Percentiles rank a stretch among this genome's conserved stretches.
Evolutionary conservation across 805 yeast genomes (phyloP).

Genomic region (Barnettozyma pratensis): DNA sequence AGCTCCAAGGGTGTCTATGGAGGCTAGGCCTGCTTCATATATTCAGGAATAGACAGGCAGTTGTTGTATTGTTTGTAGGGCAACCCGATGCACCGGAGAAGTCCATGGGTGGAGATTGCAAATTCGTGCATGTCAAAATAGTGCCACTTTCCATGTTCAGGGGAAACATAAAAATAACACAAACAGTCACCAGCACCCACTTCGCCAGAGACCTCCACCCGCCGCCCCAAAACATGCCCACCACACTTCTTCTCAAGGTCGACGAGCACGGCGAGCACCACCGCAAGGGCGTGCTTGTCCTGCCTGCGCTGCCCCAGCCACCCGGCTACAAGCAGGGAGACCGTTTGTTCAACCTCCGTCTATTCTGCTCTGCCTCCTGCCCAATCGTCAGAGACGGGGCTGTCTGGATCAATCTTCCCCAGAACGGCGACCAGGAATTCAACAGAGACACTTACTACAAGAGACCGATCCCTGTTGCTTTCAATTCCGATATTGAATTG

Average conservation of each 20-base stretch:
- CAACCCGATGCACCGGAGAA: no score
- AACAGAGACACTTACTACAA: constrained; percentile 52
- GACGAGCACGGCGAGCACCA: constrained; percentile 31
- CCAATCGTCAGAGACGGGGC: constrained; percentile 65
- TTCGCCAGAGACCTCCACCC: background rate
- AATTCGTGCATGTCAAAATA: no score
- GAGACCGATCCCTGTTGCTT: constrained; percentile 46
- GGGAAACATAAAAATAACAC: no score
- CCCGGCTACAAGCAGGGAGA: constrained; percentile 33
- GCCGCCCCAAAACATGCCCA: background rate
- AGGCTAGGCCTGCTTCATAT: constrained; percentile 17
- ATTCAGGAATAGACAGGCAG: no score
- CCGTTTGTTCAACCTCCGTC: constrained; percentile 44
- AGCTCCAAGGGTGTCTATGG: constrained; percentile 37
- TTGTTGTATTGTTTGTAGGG: no score
- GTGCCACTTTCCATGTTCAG: no score
- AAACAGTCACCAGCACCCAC: background rate
- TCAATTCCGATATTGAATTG: constrained; percentile 58
- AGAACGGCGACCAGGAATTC: constrained; percentile 36
- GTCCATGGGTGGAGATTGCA: no score
- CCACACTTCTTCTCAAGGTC: constrained; percentile 30
- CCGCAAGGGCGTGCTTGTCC: constrained; percentile 34
- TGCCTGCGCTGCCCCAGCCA: constrained; percentile 36
- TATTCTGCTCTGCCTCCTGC: constrained; percentile 73
- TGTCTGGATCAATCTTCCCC: constrained; percentile 72